These are phyloP conservation scores for Coniochaeta ligniaria DNA, from an alignment of 2,329 filamentous ascomycete species.

Conservation along the genomic window DNA sequence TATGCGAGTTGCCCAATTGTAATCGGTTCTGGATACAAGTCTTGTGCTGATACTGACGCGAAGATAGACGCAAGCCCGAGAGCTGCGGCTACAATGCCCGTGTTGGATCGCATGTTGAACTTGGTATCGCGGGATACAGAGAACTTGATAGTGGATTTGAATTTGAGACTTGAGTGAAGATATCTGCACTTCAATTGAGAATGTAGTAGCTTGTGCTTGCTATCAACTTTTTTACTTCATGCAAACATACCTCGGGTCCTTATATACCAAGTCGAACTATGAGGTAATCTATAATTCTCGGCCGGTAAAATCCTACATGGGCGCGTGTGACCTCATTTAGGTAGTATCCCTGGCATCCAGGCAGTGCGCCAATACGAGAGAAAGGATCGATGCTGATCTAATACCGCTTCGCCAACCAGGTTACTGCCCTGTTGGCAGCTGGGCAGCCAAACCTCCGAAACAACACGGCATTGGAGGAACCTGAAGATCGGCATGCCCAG, in stretches of 20 bases:
- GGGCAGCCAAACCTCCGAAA: neutral
- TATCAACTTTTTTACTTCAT: neutral
- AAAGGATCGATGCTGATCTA: neutral
- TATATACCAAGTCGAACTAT: neutral
- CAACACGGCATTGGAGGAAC: neutral
- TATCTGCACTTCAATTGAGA: neutral
- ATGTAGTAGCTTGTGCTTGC: neutral
- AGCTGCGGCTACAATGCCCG: neutral
- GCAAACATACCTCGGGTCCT: neutral
- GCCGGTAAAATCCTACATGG: neutral
- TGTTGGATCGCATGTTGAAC: neutral
- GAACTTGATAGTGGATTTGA: too few relatives aligned
- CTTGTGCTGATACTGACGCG: neutral
- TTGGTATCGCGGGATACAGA: neutral
- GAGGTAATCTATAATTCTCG: neutral
- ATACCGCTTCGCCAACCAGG: neutral
- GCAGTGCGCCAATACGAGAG: neutral
- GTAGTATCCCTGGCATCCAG: too few relatives aligned
- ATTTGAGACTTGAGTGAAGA: too few relatives aligned
- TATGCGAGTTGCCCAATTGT: constrained; percentile 1
- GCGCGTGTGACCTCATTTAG: neutral
- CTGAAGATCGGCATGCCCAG: neutral
- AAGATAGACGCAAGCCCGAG: neutral
- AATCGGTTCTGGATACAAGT: constrained; percentile 1
- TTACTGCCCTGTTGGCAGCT: neutral